Evolutionary conservation across 495 filamentous ascomycete genomes (phyloP).

Genomic region (Aspergillus wentii): DNA sequence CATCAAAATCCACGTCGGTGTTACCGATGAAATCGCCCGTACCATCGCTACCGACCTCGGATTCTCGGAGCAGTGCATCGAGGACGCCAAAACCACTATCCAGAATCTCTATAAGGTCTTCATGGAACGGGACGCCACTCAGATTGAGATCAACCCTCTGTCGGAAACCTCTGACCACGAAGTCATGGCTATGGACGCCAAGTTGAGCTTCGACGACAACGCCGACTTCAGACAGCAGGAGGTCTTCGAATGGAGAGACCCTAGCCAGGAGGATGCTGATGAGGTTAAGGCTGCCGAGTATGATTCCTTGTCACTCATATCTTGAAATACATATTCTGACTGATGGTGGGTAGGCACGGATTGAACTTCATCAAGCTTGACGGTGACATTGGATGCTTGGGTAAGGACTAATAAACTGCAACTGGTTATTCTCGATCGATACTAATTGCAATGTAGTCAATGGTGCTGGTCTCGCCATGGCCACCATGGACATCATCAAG

Average conservation of each 20-base stretch:
- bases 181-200: constrained; percentile 98
- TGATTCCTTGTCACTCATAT: constrained; percentile 9
- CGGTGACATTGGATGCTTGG: constrained; percentile 95
- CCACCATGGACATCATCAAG: constrained; percentile 99
- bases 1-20: constrained; percentile 89
- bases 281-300: constrained; percentile 94
- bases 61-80: constrained; percentile 94
- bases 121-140: constrained; percentile 95
- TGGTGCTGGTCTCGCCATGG: constrained; percentile 98
- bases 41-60: constrained; percentile 89
- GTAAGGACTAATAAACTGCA: constrained; percentile 18
- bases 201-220: constrained; percentile 97
- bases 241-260: constrained; percentile 88
- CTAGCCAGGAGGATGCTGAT: constrained; percentile 91
- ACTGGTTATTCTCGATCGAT: not conserved
- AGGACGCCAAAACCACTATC: constrained; percentile 90
- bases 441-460: constrained; percentile 58
- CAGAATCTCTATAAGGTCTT: constrained; percentile 99
- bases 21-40: constrained; percentile 90
- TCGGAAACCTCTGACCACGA: constrained; percentile 96
- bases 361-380: constrained; percentile 99
- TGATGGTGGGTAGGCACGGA: constrained; percentile 48
- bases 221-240: constrained; percentile 97
- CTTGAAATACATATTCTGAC: constrained; percentile 10
- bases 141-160: constrained; percentile 99